Base-by-base conservation (phyloP, 495 filamentous ascomycete species). In the Ascodesmis nigricans region DNA sequence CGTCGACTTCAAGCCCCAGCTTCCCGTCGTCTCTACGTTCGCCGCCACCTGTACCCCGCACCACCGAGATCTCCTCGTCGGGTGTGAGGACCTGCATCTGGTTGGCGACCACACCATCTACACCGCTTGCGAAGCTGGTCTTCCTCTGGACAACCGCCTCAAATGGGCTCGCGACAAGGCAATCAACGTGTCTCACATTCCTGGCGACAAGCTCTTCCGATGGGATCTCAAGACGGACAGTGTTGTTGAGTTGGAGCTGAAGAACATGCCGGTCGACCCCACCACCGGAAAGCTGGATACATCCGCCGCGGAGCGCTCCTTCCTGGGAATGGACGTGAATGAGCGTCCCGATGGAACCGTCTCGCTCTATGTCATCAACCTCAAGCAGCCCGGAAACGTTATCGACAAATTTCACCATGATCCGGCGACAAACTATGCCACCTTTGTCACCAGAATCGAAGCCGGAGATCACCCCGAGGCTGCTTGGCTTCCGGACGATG, bases 61-160 rank as follows among this genome's bases (percentile, higher is more conserved):
- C 7, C 45, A 53, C 17, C n/a, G 30, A 19, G 29, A 36, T 23
- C 38, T 30, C 10, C 37, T 52, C 20, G 10, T 36, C 5, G 43
- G 43, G n/a, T 52, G 48, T 29, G 47, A 51, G 19, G 40, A 44
- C 33, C 43, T 52, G 33, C 26, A 47, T 13, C 43, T 52, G 26
- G 28, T 41, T 33, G 22, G 14, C 15, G 20, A 21, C 10, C 34
- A 42, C 23, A 17, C 27, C 10, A 45, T 50, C 1, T 50, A 50
- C 41, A 17, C 45, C 5, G 35, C 35, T 13, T 50, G 47, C 14
- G 22, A 39, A 2, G 36, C 26, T 13, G 16, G 14, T 21, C 29
- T 25, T 7, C 14, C 21, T 2, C 22, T 21, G 0, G 16, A 21
- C 0, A 21, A 20, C 4, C 26, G 40, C 1, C 2, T 19, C 5